These are phyloP conservation scores for Solanum dulcamara DNA, from an alignment of 257 asterid species.

Conservation along the genomic window DNA sequence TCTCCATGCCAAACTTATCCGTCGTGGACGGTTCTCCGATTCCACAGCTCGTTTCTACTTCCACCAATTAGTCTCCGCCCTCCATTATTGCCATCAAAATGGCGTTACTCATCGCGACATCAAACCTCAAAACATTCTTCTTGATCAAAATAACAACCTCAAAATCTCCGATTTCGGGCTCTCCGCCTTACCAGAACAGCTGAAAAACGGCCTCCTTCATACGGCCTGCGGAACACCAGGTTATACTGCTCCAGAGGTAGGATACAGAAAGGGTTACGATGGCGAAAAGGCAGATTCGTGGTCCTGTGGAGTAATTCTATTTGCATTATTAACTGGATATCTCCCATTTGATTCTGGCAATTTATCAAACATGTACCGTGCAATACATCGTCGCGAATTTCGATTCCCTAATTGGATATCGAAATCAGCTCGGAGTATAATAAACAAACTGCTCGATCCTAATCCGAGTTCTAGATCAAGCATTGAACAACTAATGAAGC, in stretches of 20 bases:
- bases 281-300: conserved; percentile 90
- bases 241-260: conserved; percentile 80
- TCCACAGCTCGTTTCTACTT: conserved; percentile 44
- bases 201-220: conserved; percentile 39
- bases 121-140: conserved; percentile 82
- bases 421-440: conserved; percentile 39
- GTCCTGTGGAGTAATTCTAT: conserved; percentile 78
- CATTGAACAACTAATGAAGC: conserved; percentile 45
- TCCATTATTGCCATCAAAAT: conserved; percentile 59
- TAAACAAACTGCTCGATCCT: conserved; percentile 58
- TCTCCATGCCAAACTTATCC: conserved; percentile 45
- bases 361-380: conserved; percentile 57
- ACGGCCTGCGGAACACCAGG: conserved; percentile 93
- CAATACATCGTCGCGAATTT: conserved; percentile 42
- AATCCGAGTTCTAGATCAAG: conserved; percentile 49
- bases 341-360: conserved; percentile 63
- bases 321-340: conserved; percentile 45
- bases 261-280: conserved; percentile 51
- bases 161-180: conserved; percentile 85
- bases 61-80: conserved; percentile 62
- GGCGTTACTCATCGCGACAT: conserved; percentile 81
- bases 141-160: conserved; percentile 38
- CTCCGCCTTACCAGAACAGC: conserved; percentile 73
- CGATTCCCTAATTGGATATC: conserved; percentile 63
- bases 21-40: conserved; percentile 49